A percentile compares a stretch with the other conserved stretches of the same genome.
phyloP scores from a whole-genome alignment of 2,329 filamentous ascomycete species.

The Phyllosticta citribraziliensis region DNA sequence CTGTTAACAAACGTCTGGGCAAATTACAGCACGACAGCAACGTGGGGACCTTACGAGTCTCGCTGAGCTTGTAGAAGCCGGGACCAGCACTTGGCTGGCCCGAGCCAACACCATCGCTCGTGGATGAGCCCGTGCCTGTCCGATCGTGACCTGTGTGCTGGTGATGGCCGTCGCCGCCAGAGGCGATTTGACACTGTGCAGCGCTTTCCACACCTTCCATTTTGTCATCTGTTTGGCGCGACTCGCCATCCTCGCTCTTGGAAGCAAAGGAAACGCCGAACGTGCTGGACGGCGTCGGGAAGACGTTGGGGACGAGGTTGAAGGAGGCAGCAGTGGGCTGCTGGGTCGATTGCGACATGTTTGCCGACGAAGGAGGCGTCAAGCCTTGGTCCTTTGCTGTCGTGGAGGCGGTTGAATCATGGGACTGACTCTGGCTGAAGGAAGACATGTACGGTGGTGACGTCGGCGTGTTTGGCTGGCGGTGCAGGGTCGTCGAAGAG shows the following conservation, averaged over 20 bases:
- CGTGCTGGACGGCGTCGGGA: constrained; percentile 31
- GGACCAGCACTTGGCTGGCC: constrained; percentile 17
- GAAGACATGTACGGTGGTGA: constrained; percentile 39
- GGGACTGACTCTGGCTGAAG: constrained; percentile 27
- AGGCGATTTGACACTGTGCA: constrained; percentile 16
- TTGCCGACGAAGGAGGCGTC: constrained; percentile 35
- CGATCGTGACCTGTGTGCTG: constrained; percentile 39
- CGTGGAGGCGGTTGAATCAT: constrained; percentile 15
- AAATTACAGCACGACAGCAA: constrained; percentile 13
- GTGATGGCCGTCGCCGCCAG: constrained; percentile 23
- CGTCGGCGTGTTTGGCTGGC: constrained; percentile 38
- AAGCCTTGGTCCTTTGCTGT: constrained; percentile 21
- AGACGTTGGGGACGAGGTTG: constrained; percentile 13
- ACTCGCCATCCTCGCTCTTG: constrained; percentile 33
- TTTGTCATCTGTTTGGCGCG: constrained; percentile 29
- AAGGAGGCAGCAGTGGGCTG: constrained; percentile 19
- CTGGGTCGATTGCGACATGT: constrained; percentile 26
- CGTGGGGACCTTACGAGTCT: constrained; percentile 25
- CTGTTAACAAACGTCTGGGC: constrained; percentile 21
- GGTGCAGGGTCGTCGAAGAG: constrained; percentile 29
- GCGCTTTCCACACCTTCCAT: constrained; percentile 2
- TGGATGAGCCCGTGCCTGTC: constrained; percentile 21
- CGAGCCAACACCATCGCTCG: constrained; percentile 14
- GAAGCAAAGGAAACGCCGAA: constrained; percentile 22
- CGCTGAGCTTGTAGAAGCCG: constrained; percentile 25